A percentile compares a stretch with the other conserved stretches of the same genome.
Evolutionary conservation across 495 filamentous ascomycete species (phyloP).

Genomic region (Parachaetomium inaequale): DNA sequence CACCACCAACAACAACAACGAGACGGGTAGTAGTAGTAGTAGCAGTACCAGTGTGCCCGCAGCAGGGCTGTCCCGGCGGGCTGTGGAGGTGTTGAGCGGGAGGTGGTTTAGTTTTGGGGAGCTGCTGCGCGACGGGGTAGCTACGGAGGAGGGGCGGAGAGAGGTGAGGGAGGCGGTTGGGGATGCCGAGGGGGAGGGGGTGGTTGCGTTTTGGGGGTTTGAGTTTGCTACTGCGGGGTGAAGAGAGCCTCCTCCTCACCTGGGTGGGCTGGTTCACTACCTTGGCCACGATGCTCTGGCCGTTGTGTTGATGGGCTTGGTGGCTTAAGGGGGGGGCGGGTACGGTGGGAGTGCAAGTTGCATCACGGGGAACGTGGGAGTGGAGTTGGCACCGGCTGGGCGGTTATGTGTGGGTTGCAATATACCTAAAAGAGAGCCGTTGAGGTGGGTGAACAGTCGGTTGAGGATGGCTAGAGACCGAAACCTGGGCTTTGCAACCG

Average conservation of each 20-base stretch:
- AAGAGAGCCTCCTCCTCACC: too few relatives aligned
- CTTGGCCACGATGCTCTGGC: not conserved
- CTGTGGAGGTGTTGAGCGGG: not conserved
- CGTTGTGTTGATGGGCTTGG: not conserved
- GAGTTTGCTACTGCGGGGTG: slow-evolving; percentile 20
- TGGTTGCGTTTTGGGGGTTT: slow-evolving; percentile 9
- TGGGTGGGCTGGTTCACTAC: too few relatives aligned
- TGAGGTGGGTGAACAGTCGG: not conserved
- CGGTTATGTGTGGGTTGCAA: not conserved
- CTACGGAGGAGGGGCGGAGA: not conserved
- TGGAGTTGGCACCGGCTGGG: not conserved
- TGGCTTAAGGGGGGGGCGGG: too few relatives aligned
- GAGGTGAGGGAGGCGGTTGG: not conserved
- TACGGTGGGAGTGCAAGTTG: not conserved
- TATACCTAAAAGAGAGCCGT: not conserved
- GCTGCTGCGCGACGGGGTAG: slow-evolving; percentile 42
- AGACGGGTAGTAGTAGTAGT: too few relatives aligned
- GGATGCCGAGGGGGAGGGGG: not conserved
- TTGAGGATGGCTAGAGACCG: not conserved
- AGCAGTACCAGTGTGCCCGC: too few relatives aligned
- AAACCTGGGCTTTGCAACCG: not conserved
- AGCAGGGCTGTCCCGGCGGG: not conserved
- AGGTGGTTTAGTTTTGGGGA: slow-evolving; percentile 32
- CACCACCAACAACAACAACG: too few relatives aligned
- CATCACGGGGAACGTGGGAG: too few relatives aligned